Base-by-base conservation (phyloP, 2,329 filamentous ascomycete genomes). In the Trichoderma atrobrunneum region DNA sequence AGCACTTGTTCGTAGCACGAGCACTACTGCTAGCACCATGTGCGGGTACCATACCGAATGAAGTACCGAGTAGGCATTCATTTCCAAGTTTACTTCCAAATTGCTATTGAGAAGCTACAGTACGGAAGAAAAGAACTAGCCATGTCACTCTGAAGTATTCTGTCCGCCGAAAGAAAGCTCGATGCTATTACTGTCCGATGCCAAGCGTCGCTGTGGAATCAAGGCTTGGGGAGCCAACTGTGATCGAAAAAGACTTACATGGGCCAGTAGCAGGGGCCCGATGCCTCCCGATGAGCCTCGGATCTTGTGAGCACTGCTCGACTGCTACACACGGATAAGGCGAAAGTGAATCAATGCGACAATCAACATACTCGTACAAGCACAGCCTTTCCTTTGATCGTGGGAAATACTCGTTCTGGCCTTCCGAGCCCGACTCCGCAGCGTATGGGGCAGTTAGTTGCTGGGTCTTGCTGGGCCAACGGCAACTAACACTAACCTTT, bases 401-500 rank as follows among this genome's bases (percentile, higher is more conserved):
- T 30, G 24, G 18, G 56, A 32, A 68, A 24, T 12, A 5, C 61
- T 39, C 56, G 34, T 21, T 28, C 28, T 30, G 16, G 32, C 34
- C 36, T 32, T 61, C 28, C 28, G 36, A 51, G 16, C 36, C 10
- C 26, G 18, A 32, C 56, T 60, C 56, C 56, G 36, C n/a, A 61
- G 24, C 12, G 54, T 56, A 69, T 34, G 66, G 66, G 34, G 18
- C 26, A 24, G 36, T 32, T 36, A 32, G 21, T 60, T 69, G 56
- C 56, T 61, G 54, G 65, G 65, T 57, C 28, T 69, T n/a, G 36
- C 66, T 51, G 66, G 16, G 34, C 66, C 66, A 69, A 61, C 66
- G 66, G 66, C 66, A 48, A 54, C 66, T 69, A 69, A 26, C 34
- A 54, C 66, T 69, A 69, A 26, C 34, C 56, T 61, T 18, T 43